These are phyloP conservation scores for Marchantia polymorpha DNA, from an alignment of 225 moss, liverwort and hornwort species.

Conservation along the genomic window DNA sequence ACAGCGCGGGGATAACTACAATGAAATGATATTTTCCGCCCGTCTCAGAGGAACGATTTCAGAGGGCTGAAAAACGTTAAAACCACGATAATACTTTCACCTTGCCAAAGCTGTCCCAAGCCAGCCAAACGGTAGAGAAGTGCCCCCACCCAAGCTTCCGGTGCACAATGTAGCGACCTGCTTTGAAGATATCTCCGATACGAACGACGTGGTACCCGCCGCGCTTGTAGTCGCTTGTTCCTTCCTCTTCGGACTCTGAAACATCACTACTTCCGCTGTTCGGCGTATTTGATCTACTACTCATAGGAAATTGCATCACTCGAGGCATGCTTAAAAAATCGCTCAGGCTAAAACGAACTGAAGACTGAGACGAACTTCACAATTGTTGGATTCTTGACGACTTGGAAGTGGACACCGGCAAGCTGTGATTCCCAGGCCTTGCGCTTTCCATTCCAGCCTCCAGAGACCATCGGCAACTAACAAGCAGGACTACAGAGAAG, in stretches of 20 bases:
- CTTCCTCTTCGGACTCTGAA: slow-evolving; percentile 28
- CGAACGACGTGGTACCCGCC: slow-evolving; percentile 30
- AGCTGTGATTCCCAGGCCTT: too few species aligned
- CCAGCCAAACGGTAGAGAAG: slow-evolving; percentile 34
- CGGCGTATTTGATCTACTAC: background rate
- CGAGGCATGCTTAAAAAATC: slow-evolving; percentile 5
- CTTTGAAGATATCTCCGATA: slow-evolving; percentile 27
- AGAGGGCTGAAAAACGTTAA: background rate
- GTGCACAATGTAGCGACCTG: slow-evolving; percentile 25
- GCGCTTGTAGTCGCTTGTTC: slow-evolving; percentile 17
- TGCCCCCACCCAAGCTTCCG: slow-evolving; percentile 36
- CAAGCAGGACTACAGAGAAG: too few species aligned
- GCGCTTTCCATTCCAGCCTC: too few species aligned
- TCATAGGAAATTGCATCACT: background rate
- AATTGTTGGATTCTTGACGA: too few species aligned
- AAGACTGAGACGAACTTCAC: too few species aligned
- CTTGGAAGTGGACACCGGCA: too few species aligned
- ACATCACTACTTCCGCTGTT: slow-evolving; percentile 18
- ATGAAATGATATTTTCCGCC: background rate
- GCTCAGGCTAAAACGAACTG: background rate
- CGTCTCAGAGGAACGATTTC: background rate
- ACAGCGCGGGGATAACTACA: too few species aligned
- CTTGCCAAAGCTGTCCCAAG: slow-evolving; percentile 24
- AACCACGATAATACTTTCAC: slow-evolving; percentile 31
- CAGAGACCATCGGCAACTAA: too few species aligned